phyloP scores from a whole-genome alignment of 2,329 filamentous ascomycete species.

The Colletotrichum sojae region DNA sequence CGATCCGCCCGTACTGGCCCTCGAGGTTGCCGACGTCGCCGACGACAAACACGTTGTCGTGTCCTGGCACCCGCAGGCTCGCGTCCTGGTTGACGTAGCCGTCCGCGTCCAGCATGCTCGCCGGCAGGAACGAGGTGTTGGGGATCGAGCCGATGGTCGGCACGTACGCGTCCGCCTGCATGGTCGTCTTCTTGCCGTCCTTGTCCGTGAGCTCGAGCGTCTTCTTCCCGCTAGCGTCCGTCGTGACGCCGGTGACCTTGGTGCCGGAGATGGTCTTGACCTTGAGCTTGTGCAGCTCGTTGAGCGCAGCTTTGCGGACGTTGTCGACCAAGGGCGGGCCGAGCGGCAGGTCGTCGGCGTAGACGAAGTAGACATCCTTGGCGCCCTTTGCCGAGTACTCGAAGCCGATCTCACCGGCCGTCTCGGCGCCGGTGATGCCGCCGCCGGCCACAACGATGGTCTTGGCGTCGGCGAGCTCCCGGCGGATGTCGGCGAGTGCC shows the following conservation, averaged over 20 bases:
- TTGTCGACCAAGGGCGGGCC: constrained; percentile 47
- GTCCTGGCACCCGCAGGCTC: constrained; percentile 52
- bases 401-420: constrained; percentile 65
- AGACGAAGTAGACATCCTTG: constrained; percentile 64
- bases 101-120: constrained; percentile 50
- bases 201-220: constrained; percentile 52
- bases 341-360: constrained; percentile 57
- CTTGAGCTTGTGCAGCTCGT: constrained; percentile 59
- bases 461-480: constrained; percentile 57
- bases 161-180: constrained; percentile 61
- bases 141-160: constrained; percentile 61
- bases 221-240: constrained; percentile 45
- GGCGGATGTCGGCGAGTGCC: constrained; percentile 53
- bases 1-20: constrained; percentile 47
- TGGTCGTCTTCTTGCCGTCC: constrained; percentile 52
- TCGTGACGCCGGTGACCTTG: constrained; percentile 48
- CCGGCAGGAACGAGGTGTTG: constrained; percentile 62
- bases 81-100: constrained; percentile 56
- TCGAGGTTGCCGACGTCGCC: constrained; percentile 62
- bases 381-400: constrained; percentile 58
- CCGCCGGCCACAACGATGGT: constrained; percentile 67
- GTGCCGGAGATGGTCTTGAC: constrained; percentile 58
- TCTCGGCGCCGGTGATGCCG: constrained; percentile 65
- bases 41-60: constrained; percentile 59
- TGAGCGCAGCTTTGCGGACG: constrained; percentile 56